phyloP scores from a whole-genome alignment of 495 filamentous ascomycete species.

The Penicillium roqueforti region DNA sequence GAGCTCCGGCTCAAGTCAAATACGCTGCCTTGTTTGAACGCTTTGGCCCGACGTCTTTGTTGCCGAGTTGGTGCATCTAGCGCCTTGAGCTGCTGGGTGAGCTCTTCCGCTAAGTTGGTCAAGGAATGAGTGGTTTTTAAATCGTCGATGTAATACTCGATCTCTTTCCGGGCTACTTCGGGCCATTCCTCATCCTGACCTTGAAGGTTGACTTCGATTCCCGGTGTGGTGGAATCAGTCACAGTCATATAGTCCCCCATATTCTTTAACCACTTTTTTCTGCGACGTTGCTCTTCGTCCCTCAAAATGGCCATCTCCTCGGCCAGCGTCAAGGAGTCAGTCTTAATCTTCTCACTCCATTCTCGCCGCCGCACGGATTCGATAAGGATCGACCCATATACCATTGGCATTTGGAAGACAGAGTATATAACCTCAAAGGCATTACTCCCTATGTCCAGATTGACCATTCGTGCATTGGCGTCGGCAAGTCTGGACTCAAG shows the following conservation, averaged over 20 bases:
- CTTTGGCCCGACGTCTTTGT: conserved; percentile 72
- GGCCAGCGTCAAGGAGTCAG: conserved; percentile 75
- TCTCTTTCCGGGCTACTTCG: conserved; percentile 50
- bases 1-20: conserved; percentile 81
- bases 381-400: conserved; percentile 83
- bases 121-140: conserved; percentile 43
- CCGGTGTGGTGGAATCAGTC: conserved; percentile 62
- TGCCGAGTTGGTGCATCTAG: conserved; percentile 68
- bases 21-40: conserved; percentile 93
- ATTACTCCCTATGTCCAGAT: conserved; percentile 63
- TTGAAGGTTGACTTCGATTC: conserved; percentile 79
- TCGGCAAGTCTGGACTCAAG: conserved; percentile 70
- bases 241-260: conserved; percentile 58
- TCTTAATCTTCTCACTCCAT: conserved; percentile 84
- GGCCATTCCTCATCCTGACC: conserved; percentile 82
- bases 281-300: conserved; percentile 83
- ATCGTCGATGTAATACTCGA: conserved; percentile 51
- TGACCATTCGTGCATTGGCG: conserved; percentile 64
- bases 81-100: conserved; percentile 60
- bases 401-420: conserved; percentile 73
- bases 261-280: conserved; percentile 85
- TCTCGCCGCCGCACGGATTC: conserved; percentile 83
- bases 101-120: conserved; percentile 48
- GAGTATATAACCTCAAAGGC: conserved; percentile 72
- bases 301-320: conserved; percentile 88